A percentile compares a stretch with the other conserved stretches of the same genome.
These are phyloP conservation scores for Paradendryphiella salina DNA, from an alignment of 2,329 filamentous ascomycete species.

Conservation along the genomic window DNA sequence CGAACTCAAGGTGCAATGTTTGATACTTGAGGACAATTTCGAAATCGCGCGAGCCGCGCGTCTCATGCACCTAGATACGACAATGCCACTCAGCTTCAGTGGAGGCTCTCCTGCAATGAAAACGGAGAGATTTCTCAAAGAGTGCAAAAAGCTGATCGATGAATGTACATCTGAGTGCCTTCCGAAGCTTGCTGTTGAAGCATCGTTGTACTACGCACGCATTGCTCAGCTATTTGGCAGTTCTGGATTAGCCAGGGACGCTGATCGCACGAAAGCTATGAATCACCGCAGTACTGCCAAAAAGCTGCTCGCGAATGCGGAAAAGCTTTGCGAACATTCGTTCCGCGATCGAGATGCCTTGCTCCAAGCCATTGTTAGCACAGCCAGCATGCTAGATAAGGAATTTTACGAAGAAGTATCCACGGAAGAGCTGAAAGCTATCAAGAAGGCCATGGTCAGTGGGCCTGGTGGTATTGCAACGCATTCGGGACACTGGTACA, in stretches of 20 bases:
- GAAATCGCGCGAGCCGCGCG: constrained; percentile 15
- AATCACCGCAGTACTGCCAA: constrained; percentile 25
- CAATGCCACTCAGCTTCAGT: constrained; percentile 12
- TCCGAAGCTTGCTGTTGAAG: constrained; percentile 47
- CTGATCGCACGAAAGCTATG: constrained; percentile 14
- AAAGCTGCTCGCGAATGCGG: constrained; percentile 34
- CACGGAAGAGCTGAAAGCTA: constrained; percentile 49
- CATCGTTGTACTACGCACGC: constrained; percentile 39
- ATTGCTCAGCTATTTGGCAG: constrained; percentile 34
- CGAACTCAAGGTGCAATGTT: constrained; percentile 35
- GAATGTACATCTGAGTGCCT: constrained; percentile 38
- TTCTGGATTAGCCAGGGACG: constrained; percentile 10
- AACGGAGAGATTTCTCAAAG: constrained; percentile 26
- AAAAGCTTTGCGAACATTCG: constrained; percentile 37
- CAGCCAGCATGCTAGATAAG: constrained; percentile 33
- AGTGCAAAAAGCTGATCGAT: constrained; percentile 37
- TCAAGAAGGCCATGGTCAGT: constrained; percentile 54
- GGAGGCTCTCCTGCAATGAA: constrained; percentile 13
- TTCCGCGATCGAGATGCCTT: constrained; percentile 39
- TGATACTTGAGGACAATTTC: constrained; percentile 40
- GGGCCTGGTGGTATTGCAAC: constrained; percentile 49
- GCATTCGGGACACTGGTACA: constrained; percentile 64
- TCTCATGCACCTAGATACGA: neutral
- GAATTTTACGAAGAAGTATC: constrained; percentile 50
- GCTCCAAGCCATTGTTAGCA: constrained; percentile 31